Conservation (phyloP, 768 basidiomycete genomes). For the Leccinum rimulosum region DNA sequence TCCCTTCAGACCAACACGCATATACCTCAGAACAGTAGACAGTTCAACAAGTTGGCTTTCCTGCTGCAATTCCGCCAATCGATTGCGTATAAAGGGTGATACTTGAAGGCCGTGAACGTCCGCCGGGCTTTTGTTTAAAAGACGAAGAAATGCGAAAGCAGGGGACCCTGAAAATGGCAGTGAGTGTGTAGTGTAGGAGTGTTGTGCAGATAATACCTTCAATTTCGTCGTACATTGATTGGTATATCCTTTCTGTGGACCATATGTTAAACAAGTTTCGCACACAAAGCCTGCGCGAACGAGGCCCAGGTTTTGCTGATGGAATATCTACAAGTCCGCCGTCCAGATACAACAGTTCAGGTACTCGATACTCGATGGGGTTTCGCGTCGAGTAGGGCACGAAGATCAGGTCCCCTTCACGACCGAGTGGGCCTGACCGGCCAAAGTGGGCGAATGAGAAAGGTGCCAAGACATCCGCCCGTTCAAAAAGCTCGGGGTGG, state of each 20-base stretch:
- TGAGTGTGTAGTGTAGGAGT: not conserved
- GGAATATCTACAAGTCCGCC: conserved; percentile 72
- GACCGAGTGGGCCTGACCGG: conserved; percentile 72
- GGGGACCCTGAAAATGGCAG: conserved; percentile 41
- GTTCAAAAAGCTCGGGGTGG: conserved; percentile 96
- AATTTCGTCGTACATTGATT: conserved; percentile 55
- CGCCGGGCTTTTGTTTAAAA: conserved; percentile 59
- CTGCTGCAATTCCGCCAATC: conserved; percentile 46
- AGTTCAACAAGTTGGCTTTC: conserved; percentile 41
- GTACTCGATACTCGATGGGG: conserved; percentile 77
- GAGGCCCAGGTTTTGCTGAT: conserved; percentile 44
- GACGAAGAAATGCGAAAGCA: conserved; percentile 74
- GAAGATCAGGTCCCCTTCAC: conserved; percentile 84
- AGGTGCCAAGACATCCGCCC: conserved; percentile 92
- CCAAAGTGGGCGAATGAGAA: conserved; percentile 87
- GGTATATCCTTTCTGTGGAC: conserved; percentile 77
- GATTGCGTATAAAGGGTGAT: conserved; percentile 57
- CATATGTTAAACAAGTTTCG: conserved; percentile 85
- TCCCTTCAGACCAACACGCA: conserved; percentile 15
- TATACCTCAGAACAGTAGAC: conserved; percentile 48
- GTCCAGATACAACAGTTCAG: conserved; percentile 73
- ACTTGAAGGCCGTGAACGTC: conserved; percentile 63
- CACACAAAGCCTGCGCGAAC: conserved; percentile 54
- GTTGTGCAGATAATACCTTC: conserved; percentile 43
- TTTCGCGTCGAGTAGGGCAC: conserved; percentile 86